Evolutionary conservation across 148 eudicot genomes (phyloP).

Genomic region (Amaranthus palmeri): DNA sequence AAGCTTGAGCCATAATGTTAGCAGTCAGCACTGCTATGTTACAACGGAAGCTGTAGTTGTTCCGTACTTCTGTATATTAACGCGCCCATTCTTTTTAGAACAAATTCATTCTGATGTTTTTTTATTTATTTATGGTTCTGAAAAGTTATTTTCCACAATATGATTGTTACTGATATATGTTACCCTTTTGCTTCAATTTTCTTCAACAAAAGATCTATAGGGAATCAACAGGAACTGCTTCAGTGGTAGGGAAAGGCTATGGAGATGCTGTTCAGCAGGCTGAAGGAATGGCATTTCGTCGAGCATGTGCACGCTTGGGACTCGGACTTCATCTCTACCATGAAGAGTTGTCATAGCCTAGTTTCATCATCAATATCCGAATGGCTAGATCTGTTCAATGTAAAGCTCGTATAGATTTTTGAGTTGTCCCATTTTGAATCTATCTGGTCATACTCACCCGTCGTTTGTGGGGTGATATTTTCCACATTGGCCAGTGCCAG

Average conservation of each 20-base stretch:
- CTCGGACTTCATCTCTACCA: slow-evolving; percentile 95
- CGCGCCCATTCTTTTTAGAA: background rate
- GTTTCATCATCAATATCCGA: background rate
- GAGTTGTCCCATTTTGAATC: background rate
- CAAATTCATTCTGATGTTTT: background rate
- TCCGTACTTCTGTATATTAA: background rate
- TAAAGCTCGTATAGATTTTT: background rate
- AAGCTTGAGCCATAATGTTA: background rate
- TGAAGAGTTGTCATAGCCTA: slow-evolving; percentile 54
- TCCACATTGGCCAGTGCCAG: background rate
- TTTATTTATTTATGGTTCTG: background rate
- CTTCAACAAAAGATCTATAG: slow-evolving; percentile 49
- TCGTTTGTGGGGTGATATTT: background rate
- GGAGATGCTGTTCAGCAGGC: slow-evolving; percentile 93
- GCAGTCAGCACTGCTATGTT: background rate
- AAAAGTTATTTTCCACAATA: background rate
- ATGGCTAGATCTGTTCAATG: background rate
- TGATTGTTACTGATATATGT: background rate
- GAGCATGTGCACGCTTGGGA: slow-evolving; percentile 98
- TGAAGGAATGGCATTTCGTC: slow-evolving; percentile 97
- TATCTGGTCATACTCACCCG: too few relatives aligned
- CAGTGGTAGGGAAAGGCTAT: slow-evolving; percentile 43
- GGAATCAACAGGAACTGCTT: slow-evolving; percentile 85
- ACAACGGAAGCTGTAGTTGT: background rate
- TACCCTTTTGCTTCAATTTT: background rate